A percentile compares a stretch with the other conserved stretches of the same genome.
Evolutionary conservation across 805 yeast genomes (phyloP).

Genomic region (Saccharomycopsis babjevae): DNA sequence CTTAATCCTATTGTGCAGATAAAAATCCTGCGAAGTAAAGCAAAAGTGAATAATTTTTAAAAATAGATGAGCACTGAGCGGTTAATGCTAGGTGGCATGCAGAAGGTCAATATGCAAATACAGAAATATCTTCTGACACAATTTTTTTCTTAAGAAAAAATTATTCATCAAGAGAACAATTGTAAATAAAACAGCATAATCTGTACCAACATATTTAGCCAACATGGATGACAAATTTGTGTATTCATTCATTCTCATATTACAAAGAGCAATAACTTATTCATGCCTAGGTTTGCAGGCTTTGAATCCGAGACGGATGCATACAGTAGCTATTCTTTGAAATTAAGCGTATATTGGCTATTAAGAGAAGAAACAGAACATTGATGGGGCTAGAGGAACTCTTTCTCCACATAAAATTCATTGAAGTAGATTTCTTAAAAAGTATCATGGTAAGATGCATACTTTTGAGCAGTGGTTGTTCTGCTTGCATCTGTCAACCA

Average conservation of each 20-base stretch:
- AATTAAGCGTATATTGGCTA: background rate
- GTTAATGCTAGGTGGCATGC: background rate
- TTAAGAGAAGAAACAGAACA: too few relatives aligned
- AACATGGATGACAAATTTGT: background rate
- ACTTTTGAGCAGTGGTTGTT: too few relatives aligned
- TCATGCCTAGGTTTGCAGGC: too few relatives aligned
- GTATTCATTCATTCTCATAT: background rate
- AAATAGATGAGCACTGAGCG: background rate
- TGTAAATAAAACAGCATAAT: background rate
- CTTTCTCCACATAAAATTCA: background rate
- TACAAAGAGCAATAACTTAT: too few relatives aligned
- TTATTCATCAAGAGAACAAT: background rate
- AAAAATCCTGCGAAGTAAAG: too few relatives aligned
- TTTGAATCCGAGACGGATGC: background rate
- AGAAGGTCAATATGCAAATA: background rate
- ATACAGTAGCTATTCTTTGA: too few relatives aligned
- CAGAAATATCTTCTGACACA: background rate
- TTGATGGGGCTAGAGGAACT: background rate
- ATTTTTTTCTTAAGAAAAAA: background rate
- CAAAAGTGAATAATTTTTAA: background rate
- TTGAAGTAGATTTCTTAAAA: too few relatives aligned
- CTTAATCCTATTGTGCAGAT: too few relatives aligned
- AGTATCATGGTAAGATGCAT: too few relatives aligned
- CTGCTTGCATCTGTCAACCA: background rate
- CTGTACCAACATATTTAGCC: background rate